Evolutionary conservation across 371 early-diverging fungal genomes (phyloP), one percentile per base, ranked within the genome.

Genomic region (Thermomucor indicae-seudaticae): DNA sequence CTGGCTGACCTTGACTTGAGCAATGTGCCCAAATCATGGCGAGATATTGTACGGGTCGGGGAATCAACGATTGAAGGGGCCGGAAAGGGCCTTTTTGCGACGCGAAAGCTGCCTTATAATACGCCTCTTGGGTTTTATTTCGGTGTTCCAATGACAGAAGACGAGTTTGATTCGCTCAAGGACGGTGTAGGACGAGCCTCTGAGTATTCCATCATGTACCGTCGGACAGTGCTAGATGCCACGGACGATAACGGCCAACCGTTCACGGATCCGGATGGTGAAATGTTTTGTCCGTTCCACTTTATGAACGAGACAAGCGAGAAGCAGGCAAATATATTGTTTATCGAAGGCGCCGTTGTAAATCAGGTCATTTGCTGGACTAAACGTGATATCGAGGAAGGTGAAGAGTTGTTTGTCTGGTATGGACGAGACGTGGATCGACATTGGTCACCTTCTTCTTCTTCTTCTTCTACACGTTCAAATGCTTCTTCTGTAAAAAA

Each of bases 141-240:
- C 65, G 92, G 92, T 6, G 89, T 90, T 5, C 92, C 92, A 4
- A 90, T 86, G 86, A 87, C 88, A 3, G 92, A 90, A 51, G 85
- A 87, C 48, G 92, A 90, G 47, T 92, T 86, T 62, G 92, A 92
- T 57, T 79, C 83, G 7, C 60, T 83, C 38, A 93, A 93, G 56
- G 92, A 92, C 50, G 72, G 75, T n/a, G 73, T 86, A 0, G 92
- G 91, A 0, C 58, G 83, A 14, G 80, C 94, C 0, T 88, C 66
- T 0, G 64, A 73, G 27, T 69, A 73, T 58, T 87, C 92, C 3
- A 89, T 91, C 51, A 84, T 89, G 83, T 93, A 91, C 57, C 79
- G 88, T 25, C 74, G 81, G 20, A 91, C 88, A 1, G 86, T 93
- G 0, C 62, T 93, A 37, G 94, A 93, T 64, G 93, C 92, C 4